phyloP scores from a whole-genome alignment of 805 yeast genomes.

The Tetrapisispora nanseiensis region DNA sequence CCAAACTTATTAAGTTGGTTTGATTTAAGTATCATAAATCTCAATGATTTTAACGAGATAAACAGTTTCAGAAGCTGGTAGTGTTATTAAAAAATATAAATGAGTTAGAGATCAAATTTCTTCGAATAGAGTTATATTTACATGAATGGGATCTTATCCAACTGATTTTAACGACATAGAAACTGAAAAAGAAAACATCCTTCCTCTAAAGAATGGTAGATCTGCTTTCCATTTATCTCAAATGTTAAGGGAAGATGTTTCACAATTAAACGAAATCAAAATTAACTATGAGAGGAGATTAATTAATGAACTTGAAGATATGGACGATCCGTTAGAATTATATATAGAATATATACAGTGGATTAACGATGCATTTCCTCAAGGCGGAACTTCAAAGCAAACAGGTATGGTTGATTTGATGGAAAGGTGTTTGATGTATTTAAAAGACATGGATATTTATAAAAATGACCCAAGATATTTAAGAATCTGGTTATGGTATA shows the following conservation, averaged over 20 bases:
- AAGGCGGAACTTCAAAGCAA: slow-evolving; percentile 48
- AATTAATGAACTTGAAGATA: slow-evolving; percentile 38
- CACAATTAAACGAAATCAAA: slow-evolving; percentile 3
- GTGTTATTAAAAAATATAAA: not conserved
- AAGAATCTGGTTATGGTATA: slow-evolving; percentile 72
- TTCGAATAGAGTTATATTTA: too few relatives aligned
- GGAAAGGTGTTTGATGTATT: slow-evolving; percentile 62
- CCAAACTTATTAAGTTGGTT: too few relatives aligned
- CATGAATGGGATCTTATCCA: not conserved
- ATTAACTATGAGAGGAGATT: slow-evolving; percentile 37
- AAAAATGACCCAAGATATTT: slow-evolving; percentile 77
- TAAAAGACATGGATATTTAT: slow-evolving; percentile 56
- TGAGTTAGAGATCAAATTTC: not conserved
- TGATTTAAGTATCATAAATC: too few relatives aligned
- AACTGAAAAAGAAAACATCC: slow-evolving; percentile 66
- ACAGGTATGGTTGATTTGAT: slow-evolving; percentile 52
- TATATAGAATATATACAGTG: slow-evolving; percentile 69
- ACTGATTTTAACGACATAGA: slow-evolving; percentile 40
- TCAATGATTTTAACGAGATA: too few relatives aligned
- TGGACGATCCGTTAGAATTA: slow-evolving; percentile 77
- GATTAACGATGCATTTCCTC: slow-evolving; percentile 54
- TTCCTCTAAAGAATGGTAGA: slow-evolving; percentile 57
- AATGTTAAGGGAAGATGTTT: slow-evolving; percentile 24
- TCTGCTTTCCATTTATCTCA: slow-evolving; percentile 49
- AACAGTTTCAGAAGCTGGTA: too few relatives aligned